phyloP scores from a whole-genome alignment of 2,329 filamentous ascomycete species.

The Sclerotinia sclerotiorum region DNA sequence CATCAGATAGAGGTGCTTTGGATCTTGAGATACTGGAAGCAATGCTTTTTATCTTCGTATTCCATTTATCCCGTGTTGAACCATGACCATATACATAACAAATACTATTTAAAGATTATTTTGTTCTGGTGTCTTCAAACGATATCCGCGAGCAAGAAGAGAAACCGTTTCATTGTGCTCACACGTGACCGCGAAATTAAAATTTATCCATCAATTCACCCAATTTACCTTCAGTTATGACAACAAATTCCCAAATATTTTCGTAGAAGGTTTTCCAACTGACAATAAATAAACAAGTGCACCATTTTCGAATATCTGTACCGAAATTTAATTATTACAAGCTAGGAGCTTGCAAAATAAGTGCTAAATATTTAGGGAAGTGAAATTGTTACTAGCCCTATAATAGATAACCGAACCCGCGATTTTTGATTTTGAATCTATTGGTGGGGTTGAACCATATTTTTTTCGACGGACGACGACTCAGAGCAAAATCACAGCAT shows the following conservation, averaged over 20 bases:
- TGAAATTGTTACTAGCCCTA: slow-evolving; percentile 21
- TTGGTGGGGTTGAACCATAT: slow-evolving; percentile 2
- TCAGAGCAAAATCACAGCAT: slow-evolving; percentile 17
- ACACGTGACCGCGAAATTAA: neutral
- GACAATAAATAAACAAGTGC: neutral
- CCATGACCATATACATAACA: neutral
- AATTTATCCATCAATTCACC: neutral
- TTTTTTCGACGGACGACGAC: slow-evolving; percentile 21
- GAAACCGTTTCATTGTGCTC: neutral
- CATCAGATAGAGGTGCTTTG: slow-evolving; percentile 3
- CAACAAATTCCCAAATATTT: neutral
- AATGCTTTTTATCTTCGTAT: neutral
- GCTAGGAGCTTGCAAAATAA: neutral
- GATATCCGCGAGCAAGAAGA: neutral
- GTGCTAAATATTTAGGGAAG: slow-evolving; percentile 5
- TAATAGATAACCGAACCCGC: slow-evolving; percentile 22
- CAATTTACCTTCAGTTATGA: neutral
- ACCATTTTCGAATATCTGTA: neutral
- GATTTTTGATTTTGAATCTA: slow-evolving; percentile 18
- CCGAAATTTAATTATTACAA: neutral
- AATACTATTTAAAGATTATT: neutral
- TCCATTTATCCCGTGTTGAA: neutral
- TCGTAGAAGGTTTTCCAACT: neutral
- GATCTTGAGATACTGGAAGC: slow-evolving; percentile 4
- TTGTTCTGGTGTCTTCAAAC: neutral